Percentiles rank a stretch among this genome's conserved stretches.
Conservation (phyloP, 2,329 filamentous ascomycete species). For the Elsinoe fawcettii region DNA sequence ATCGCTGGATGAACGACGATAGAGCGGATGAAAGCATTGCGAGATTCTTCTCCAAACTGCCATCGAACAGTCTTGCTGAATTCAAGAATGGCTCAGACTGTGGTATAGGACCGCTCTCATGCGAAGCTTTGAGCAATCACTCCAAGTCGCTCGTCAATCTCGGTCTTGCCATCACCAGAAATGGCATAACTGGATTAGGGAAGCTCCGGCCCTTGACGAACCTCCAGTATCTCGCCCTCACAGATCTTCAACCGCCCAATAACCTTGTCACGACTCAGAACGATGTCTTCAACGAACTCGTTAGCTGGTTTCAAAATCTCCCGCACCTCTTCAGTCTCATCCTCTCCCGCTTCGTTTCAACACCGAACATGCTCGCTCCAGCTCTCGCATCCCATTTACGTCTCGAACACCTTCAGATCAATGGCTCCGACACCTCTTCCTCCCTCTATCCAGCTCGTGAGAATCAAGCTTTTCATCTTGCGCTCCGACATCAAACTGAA, state of each 20-base stretch:
- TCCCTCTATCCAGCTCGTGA: slow-evolving; percentile 39
- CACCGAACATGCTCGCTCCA: slow-evolving; percentile 45
- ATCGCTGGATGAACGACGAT: slow-evolving; percentile 36
- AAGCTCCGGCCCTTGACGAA: slow-evolving; percentile 43
- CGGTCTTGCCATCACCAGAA: slow-evolving; percentile 43
- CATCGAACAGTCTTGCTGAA: slow-evolving; percentile 48
- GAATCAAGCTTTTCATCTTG: slow-evolving; percentile 46
- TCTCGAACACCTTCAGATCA: slow-evolving; percentile 43
- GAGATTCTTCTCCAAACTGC: slow-evolving; percentile 50
- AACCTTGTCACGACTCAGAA: slow-evolving; percentile 46
- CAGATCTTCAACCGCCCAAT: slow-evolving; percentile 36
- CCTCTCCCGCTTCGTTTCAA: slow-evolving; percentile 45
- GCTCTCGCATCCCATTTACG: slow-evolving; percentile 41
- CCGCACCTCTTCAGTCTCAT: slow-evolving; percentile 43
- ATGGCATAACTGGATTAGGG: slow-evolving; percentile 43
- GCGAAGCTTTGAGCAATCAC: slow-evolving; percentile 47
- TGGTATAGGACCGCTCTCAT: slow-evolving; percentile 47
- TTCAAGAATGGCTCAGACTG: slow-evolving; percentile 54
- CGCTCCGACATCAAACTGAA: slow-evolving; percentile 43
- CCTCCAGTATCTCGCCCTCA: slow-evolving; percentile 44
- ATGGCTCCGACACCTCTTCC: slow-evolving; percentile 21
- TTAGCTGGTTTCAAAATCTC: slow-evolving; percentile 51
- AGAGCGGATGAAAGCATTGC: slow-evolving; percentile 53
- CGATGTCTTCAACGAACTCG: slow-evolving; percentile 44
- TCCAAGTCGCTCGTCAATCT: slow-evolving; percentile 48